Base-by-base conservation (phyloP, 495 filamentous ascomycete genomes). In the Corynascus novoguineensis region DNA sequence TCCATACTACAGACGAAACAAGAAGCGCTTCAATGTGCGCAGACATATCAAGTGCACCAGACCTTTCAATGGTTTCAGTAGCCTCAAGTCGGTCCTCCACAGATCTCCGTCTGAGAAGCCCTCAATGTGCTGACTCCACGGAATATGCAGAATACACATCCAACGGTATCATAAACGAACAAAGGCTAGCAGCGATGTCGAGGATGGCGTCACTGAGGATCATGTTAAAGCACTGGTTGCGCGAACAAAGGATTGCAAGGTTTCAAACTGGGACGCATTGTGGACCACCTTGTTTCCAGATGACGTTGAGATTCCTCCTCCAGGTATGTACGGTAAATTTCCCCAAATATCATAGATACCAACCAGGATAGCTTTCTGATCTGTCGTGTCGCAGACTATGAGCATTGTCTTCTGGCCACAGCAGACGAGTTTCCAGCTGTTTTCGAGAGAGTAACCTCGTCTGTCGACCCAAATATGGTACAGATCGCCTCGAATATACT, bases 1-100 rank as follows among this genome's bases (percentile, higher is more conserved):
- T 12, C 38, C 50, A 5, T 53, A 53, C 19, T 38, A 38, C 4
- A 42, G 34, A 38, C 22, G 50, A n/a, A 53, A 53, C 28, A 14
- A 5, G 37, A 4, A 14, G 25, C 38, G 38, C 3, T 53, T 53
- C 37, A 53, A 44, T 19, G 19, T 44, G 1, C 50, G 38, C 37
- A 19, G 44, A n/a, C 22, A 44, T 17, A 4, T n/a, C 10, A 44
- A 34, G 15, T 53, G 50, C 38, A 34, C 38, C 38, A 42, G 34
- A 11, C n/a, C 37, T 1, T 53, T 44, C 27, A 34, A 10, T 8
- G 27, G 44, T 12, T n/a, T 53, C 9, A 44, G 27, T 17, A 1
- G 1, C 6, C n/a, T 53, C 27, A 53, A 53, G 50, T 53, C 3
- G 1, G 38, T 42, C n/a, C 17, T 15, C 11, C 5, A 12, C 7